A percentile compares a stretch with the other conserved stretches of the same genome.
Evolutionary conservation across 768 basidiomycete genomes (phyloP).

Genomic region (Phlebiopsis flavidoalba): DNA sequence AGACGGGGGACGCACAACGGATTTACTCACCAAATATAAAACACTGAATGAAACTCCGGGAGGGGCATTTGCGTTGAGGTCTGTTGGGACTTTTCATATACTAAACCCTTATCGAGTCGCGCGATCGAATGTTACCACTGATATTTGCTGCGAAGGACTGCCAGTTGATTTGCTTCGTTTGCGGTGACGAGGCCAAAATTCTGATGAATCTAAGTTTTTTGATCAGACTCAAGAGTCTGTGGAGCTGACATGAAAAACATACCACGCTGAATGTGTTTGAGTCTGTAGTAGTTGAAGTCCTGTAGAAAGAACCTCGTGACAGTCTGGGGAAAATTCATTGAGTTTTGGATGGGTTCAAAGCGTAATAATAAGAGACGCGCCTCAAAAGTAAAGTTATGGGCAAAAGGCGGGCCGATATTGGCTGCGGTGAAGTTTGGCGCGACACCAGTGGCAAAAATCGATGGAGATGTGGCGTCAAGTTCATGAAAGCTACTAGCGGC

Average conservation of each 20-base stretch:
- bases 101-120: too few species aligned
- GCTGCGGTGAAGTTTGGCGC: neutral
- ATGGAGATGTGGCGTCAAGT: neutral
- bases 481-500: neutral
- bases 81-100: neutral
- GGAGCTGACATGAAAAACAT: neutral
- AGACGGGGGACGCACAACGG: neutral
- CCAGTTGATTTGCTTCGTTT: conserved; percentile 1
- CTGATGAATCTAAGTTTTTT: neutral
- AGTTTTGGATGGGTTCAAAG: neutral
- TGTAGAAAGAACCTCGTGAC: conserved; percentile 2
- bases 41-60: conserved; percentile 2
- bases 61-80: neutral
- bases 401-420: neutral
- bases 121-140: neutral
- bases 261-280: neutral
- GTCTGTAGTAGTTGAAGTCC: neutral
- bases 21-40: neutral
- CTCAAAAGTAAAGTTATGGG: neutral
- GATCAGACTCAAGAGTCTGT: neutral
- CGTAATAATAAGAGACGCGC: neutral
- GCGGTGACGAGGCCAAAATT: conserved; percentile 2
- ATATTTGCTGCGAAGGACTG: conserved; percentile 1
- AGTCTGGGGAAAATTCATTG: neutral
- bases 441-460: neutral